A percentile compares a stretch with the other conserved stretches of the same genome.
Conservation (phyloP, 352 stramenopile genomes). For the Phytophthora vignae region DNA sequence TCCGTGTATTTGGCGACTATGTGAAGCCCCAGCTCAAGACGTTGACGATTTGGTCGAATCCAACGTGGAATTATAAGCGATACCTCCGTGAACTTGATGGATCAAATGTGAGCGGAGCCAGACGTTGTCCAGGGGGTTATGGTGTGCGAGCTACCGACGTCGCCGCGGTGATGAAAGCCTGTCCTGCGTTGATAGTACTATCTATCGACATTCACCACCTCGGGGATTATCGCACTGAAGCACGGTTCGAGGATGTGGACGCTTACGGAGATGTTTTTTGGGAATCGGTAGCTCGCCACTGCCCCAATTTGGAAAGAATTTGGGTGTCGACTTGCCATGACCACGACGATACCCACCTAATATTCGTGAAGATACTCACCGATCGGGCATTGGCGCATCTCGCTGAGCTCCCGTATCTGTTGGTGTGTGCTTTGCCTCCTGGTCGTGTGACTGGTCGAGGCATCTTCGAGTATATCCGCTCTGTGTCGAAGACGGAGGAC, state of each 20-base stretch:
- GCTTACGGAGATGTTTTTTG: slow-evolving; percentile 13
- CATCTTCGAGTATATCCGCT: not conserved
- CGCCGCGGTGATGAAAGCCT: not conserved
- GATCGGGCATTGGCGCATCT: not conserved
- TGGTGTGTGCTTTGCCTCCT: not conserved
- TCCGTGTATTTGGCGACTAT: slow-evolving; percentile 10
- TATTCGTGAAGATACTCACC: not conserved
- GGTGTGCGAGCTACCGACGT: not conserved
- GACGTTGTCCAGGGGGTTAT: slow-evolving; percentile 1
- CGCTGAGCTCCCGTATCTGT: not conserved
- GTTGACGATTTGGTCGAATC: slow-evolving; percentile 5
- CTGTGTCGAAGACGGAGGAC: not conserved
- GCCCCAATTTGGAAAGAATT: not conserved
- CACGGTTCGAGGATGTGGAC: not conserved
- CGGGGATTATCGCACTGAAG: not conserved
- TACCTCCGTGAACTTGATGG: not conserved
- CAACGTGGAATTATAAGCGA: not conserved
- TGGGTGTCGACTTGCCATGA: not conserved
- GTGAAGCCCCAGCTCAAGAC: slow-evolving; percentile 1
- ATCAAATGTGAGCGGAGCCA: not conserved
- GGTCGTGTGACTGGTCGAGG: slow-evolving; percentile 2
- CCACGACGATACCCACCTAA: not conserved
- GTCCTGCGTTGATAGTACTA: not conserved
- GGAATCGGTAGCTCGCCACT: slow-evolving; percentile 2
- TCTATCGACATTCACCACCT: slow-evolving; percentile 5